These are phyloP conservation scores for Gastrolobium villosum DNA, from an alignment of 306 rosid genomes.

Conservation along the genomic window DNA sequence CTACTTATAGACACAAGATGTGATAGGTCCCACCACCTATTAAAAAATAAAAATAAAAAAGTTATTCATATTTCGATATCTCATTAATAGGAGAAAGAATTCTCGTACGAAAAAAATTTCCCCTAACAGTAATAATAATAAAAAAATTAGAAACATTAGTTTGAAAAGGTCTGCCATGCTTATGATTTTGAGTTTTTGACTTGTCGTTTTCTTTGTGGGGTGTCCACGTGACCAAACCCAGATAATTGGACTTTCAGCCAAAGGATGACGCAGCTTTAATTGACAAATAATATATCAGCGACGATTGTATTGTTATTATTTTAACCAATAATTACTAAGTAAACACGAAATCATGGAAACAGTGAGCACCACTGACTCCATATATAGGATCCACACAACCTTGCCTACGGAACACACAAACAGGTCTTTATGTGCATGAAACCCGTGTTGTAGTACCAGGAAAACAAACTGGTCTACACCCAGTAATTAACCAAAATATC, in stretches of 20 bases:
- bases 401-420: background rate
- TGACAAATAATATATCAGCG: background rate
- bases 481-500: background rate
- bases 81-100: no score
- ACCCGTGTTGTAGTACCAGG: background rate
- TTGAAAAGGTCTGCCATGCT: no score
- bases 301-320: background rate
- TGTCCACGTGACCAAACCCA: no score
- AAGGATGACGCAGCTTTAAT: background rate
- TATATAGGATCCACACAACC: background rate
- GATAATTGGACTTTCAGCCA: background rate
- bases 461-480: background rate
- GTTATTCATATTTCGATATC: no score
- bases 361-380: background rate
- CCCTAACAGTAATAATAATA: no score
- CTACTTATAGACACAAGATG: no score
- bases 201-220: no score
- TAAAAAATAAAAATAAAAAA: no score
- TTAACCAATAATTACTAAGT: background rate
- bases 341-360: background rate
- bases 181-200: no score
- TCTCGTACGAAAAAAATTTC: no score
- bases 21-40: no score
- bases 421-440: background rate
- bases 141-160: no score